These are phyloP conservation scores for Boletus tomentosulus DNA, from an alignment of 768 basidiomycete genomes.

Conservation along the genomic window DNA sequence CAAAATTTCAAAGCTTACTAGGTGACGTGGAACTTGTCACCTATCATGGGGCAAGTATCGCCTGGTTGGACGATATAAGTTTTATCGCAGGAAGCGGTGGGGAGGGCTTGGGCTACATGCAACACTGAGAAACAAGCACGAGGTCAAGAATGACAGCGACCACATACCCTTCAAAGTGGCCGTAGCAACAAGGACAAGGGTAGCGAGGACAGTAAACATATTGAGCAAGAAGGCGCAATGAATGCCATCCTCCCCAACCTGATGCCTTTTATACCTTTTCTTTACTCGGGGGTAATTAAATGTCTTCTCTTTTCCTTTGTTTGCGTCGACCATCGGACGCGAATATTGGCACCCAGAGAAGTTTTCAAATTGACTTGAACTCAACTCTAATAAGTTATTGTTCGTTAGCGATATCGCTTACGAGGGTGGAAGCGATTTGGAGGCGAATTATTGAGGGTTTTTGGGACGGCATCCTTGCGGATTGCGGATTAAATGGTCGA, in stretches of 20 bases:
- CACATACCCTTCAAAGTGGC: slow-evolving; percentile 17
- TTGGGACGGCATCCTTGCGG: slow-evolving; percentile 76
- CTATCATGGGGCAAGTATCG: slow-evolving; percentile 65
- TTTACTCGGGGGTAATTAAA: too few relatives aligned
- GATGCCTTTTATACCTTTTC: slow-evolving; percentile 18
- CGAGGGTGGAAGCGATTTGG: slow-evolving; percentile 81
- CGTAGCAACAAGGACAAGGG: slow-evolving; percentile 13
- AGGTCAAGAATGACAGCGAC: neutral
- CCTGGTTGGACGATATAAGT: slow-evolving; percentile 51
- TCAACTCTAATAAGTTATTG: too few relatives aligned
- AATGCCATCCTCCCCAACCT: neutral
- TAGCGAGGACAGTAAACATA: slow-evolving; percentile 19
- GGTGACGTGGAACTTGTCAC: slow-evolving; percentile 53
- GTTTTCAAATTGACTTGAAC: too few relatives aligned
- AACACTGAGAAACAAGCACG: neutral
- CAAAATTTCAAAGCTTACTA: slow-evolving; percentile 52
- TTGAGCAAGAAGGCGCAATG: neutral
- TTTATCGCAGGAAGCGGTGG: slow-evolving; percentile 51
- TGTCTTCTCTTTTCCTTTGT: neutral
- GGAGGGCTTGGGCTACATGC: slow-evolving; percentile 41
- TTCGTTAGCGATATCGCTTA: slow-evolving; percentile 49
- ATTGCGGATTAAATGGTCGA: too few relatives aligned
- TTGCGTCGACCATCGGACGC: neutral
- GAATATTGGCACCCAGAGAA: neutral
- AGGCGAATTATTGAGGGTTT: slow-evolving; percentile 77